These are phyloP conservation scores for Colletotrichum chrysophilum DNA, from an alignment of 2,329 filamentous ascomycete species.

Conservation along the genomic window DNA sequence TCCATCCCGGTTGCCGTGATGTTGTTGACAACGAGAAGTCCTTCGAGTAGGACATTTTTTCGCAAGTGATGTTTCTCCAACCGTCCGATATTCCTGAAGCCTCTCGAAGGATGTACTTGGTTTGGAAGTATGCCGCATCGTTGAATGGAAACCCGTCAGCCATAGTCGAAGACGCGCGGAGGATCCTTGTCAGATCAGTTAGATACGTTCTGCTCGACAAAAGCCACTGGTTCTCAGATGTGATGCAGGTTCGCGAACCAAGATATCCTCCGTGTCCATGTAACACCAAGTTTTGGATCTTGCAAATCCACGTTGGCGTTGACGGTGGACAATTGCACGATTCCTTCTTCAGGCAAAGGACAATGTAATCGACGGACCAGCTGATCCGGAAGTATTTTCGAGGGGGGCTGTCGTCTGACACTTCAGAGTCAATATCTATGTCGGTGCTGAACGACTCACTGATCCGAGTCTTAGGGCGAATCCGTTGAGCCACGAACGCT, in stretches of 20 bases:
- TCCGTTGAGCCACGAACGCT: background rate
- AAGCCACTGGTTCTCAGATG: background rate
- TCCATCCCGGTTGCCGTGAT: background rate
- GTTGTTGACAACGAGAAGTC: rapidly evolving
- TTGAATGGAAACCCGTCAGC: background rate
- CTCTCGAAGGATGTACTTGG: background rate
- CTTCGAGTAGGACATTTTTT: background rate
- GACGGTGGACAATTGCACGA: background rate
- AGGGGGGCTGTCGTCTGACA: background rate
- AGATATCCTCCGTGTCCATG: background rate
- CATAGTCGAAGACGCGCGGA: background rate
- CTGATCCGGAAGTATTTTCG: background rate
- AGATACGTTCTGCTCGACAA: background rate
- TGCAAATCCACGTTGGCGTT: background rate
- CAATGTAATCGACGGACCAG: background rate
- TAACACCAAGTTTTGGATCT: background rate
- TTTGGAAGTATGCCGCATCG: background rate
- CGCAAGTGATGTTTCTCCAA: background rate
- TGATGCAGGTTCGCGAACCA: background rate
- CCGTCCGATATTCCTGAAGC: background rate
- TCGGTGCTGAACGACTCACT: background rate
- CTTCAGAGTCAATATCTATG: background rate
- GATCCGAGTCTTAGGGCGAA: background rate
- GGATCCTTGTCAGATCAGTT: background rate
- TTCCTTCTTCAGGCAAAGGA: background rate